These are phyloP conservation scores for Cladosporium oxysporum DNA, from an alignment of 2,329 filamentous ascomycete genomes.

Conservation along the genomic window DNA sequence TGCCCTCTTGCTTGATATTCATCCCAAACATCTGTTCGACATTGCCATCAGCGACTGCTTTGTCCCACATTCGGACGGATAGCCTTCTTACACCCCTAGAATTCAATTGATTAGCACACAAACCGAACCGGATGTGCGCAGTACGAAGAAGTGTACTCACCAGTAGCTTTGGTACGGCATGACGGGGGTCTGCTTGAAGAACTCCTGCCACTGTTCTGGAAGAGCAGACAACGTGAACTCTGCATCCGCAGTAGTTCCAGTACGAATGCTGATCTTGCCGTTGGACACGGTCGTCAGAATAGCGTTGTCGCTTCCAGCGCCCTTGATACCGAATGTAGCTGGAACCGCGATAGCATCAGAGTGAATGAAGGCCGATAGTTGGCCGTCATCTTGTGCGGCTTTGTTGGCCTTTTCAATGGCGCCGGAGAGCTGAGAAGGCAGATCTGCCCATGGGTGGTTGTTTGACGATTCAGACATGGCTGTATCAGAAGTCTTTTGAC, in stretches of 20 bases:
- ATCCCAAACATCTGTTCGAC: conserved; percentile 42
- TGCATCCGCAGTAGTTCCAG: conserved; percentile 29
- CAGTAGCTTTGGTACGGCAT: conserved; percentile 50
- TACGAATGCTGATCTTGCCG: conserved; percentile 30
- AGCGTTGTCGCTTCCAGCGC: conserved; percentile 31
- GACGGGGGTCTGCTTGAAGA: conserved; percentile 47
- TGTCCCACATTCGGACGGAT: conserved; percentile 13
- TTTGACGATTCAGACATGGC: conserved; percentile 11
- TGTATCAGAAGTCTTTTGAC: conserved; percentile 18
- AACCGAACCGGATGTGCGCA: not conserved
- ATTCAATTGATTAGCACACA: not conserved
- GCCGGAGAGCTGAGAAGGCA: conserved; percentile 30
- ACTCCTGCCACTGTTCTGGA: conserved; percentile 50
- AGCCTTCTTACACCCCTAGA: conserved; percentile 20
- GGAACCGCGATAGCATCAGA: conserved; percentile 34
- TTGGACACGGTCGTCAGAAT: conserved; percentile 36
- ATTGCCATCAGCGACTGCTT: conserved; percentile 12
- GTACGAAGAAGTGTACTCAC: conserved; percentile 30
- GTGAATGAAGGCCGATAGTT: conserved; percentile 36
- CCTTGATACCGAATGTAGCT: conserved; percentile 38
- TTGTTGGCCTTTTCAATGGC: conserved; percentile 34
- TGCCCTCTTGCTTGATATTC: conserved; percentile 52
- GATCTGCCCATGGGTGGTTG: conserved; percentile 33
- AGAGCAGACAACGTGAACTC: conserved; percentile 45
- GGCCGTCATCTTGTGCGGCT: conserved; percentile 30